Percentiles rank a stretch among this genome's conserved stretches.
Evolutionary conservation across 1,284 basidiomycete species (phyloP).

Genomic region (Trametes versicolor): DNA sequence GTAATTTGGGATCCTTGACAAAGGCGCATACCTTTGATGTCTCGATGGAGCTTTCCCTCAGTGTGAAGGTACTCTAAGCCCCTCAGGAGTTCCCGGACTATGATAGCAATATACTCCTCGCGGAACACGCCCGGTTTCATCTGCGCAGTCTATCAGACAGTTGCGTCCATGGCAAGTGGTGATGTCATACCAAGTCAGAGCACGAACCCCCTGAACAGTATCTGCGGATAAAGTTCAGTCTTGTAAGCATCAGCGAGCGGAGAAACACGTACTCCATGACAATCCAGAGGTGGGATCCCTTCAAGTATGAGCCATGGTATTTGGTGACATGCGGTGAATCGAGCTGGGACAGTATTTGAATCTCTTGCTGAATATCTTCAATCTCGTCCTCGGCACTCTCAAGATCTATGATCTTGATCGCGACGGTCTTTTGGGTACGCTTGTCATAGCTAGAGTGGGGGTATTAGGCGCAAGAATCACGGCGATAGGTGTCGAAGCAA

Average conservation of each 20-base stretch:
- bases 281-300: constrained; percentile 97
- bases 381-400: constrained; percentile 99
- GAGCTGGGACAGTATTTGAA: constrained; percentile 97
- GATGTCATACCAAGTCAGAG: constrained; percentile 75
- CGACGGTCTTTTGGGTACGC: constrained; percentile 91
- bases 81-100: constrained; percentile 90
- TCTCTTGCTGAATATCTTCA: constrained; percentile 99
- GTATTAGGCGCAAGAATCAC: constrained; percentile 12
- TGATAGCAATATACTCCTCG: constrained; percentile 99
- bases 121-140: constrained; percentile 98
- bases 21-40: constrained; percentile 87
- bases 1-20: not conserved
- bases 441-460: constrained; percentile 80
- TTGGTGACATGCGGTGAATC: constrained; percentile 97
- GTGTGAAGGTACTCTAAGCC: constrained; percentile 96
- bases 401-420: constrained; percentile 99
- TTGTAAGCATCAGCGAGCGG: not conserved
- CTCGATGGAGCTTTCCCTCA: constrained; percentile 96
- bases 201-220: constrained; percentile 89
- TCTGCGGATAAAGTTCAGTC: constrained; percentile 49
- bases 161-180: constrained; percentile 29
- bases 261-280: constrained; percentile 90
- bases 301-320: constrained; percentile 96
- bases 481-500: constrained; percentile 13
- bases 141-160: constrained; percentile 54